A percentile compares a stretch with the other conserved stretches of the same genome.
Evolutionary conservation across 1,284 basidiomycete species (phyloP).

Genomic region (Fomitopsis pinicola): DNA sequence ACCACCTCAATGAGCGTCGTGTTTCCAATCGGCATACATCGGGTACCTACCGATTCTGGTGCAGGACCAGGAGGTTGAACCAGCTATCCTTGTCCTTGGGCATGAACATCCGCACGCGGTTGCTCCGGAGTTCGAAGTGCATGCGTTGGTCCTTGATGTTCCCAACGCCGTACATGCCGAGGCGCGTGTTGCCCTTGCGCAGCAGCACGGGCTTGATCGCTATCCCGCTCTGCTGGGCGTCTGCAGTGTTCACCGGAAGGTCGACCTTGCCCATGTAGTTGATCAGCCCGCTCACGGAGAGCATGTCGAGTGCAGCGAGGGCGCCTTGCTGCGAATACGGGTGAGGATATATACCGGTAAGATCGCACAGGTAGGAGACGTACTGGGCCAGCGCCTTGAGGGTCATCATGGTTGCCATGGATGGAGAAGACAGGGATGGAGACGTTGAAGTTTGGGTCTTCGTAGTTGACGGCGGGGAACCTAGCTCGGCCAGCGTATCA

Average conservation of each 20-base stretch:
- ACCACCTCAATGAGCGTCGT: neutral
- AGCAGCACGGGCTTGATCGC: constrained; percentile 88
- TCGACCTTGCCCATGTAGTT: constrained; percentile 97
- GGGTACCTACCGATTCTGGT: constrained; percentile 87
- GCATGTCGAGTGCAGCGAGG: constrained; percentile 90
- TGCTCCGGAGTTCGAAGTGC: constrained; percentile 92
- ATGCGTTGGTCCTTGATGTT: constrained; percentile 96
- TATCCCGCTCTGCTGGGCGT: constrained; percentile 72
- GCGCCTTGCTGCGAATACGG: constrained; percentile 75
- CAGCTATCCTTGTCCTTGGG: constrained; percentile 85
- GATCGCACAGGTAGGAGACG: constrained; percentile 29
- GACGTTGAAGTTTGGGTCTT: constrained; percentile 95
- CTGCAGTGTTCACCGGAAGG: constrained; percentile 58
- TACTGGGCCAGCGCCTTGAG: constrained; percentile 91
- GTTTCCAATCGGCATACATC: neutral
- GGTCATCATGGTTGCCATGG: constrained; percentile 99
- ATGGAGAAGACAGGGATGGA: constrained; percentile 97
- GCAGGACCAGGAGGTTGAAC: constrained; percentile 94
- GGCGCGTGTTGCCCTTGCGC: constrained; percentile 81
- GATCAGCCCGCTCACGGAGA: constrained; percentile 90
- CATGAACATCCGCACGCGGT: constrained; percentile 95
- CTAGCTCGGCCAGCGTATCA: constrained; percentile 36
- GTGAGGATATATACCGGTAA: neutral
- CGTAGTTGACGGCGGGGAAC: constrained; percentile 96
- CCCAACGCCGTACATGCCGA: constrained; percentile 93